These are phyloP conservation scores for Incumbomyces lentus DNA, from an alignment of 2,329 filamentous ascomycete genomes.

Conservation along the genomic window DNA sequence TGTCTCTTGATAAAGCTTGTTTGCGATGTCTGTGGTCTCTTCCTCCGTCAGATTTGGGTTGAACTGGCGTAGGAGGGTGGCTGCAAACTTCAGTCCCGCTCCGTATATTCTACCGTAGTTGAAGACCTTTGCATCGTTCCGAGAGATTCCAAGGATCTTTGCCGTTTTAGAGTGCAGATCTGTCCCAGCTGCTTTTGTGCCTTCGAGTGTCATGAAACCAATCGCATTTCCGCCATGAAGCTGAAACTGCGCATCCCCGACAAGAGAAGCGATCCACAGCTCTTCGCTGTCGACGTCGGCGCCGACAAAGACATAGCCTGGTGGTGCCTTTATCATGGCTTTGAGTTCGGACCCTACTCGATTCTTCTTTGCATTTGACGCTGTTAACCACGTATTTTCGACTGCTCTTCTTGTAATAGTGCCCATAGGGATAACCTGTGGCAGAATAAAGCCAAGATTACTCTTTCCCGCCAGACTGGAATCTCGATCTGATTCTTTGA, in stretches of 20 bases:
- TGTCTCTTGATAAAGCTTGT: conserved; percentile 73
- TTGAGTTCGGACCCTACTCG: conserved; percentile 94
- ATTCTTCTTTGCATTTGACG: conserved; percentile 92
- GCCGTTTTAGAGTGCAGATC: conserved; percentile 93
- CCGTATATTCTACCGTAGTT: conserved; percentile 99
- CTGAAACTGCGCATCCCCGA: conserved; percentile 90
- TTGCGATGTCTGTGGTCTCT: conserved; percentile 65
- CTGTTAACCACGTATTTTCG: conserved; percentile 96
- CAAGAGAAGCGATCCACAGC: conserved; percentile 91
- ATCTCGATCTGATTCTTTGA: conserved; percentile 60
- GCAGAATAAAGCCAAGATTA: conserved; percentile 72
- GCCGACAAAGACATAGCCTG: conserved; percentile 86
- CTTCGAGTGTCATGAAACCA: conserved; percentile 97
- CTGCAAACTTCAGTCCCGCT: conserved; percentile 89
- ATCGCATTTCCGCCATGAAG: conserved; percentile 94
- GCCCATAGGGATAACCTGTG: conserved; percentile 95
- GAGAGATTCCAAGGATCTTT: conserved; percentile 79
- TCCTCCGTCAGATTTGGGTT: conserved; percentile 73
- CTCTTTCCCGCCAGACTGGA: conserved; percentile 18
- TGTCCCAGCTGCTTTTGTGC: conserved; percentile 85
- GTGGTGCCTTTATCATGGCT: conserved; percentile 86
- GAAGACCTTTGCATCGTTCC: conserved; percentile 94
- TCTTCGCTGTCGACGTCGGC: conserved; percentile 97
- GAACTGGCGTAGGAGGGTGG: conserved; percentile 82
- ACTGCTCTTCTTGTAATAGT: conserved; percentile 90